Conservation (phyloP, 495 filamentous ascomycete species). For the Acidomyces sp. region DNA sequence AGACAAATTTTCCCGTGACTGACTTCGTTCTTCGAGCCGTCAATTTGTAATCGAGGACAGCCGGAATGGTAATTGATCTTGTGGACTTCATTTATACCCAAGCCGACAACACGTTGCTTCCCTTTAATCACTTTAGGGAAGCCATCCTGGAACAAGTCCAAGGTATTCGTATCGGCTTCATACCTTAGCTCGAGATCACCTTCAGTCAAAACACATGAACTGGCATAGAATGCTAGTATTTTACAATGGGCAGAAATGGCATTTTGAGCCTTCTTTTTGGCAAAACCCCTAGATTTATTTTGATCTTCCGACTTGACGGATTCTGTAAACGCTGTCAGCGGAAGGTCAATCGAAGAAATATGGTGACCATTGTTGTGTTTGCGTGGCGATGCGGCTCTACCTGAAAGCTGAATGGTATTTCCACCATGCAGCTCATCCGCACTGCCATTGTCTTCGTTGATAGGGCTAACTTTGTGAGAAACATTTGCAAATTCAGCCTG, state of each 20-base stretch:
- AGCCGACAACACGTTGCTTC: neutral
- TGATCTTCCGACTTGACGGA: too few species aligned
- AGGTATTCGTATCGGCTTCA: neutral
- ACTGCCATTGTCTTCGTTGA: neutral
- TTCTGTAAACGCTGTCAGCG: too few species aligned
- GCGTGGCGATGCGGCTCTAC: too few species aligned
- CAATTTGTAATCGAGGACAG: neutral
- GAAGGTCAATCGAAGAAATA: too few species aligned
- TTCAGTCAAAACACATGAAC: neutral
- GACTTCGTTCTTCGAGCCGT: neutral
- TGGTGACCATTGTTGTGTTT: too few species aligned
- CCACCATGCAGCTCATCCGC: neutral
- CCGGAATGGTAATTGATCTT: neutral
- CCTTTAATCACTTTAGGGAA: neutral
- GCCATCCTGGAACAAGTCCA: neutral
- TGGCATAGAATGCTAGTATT: constrained; percentile 5
- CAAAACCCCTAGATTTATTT: too few species aligned
- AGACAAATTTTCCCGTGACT: constrained; percentile 11
- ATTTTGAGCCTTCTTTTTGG: too few species aligned
- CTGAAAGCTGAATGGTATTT: neutral
- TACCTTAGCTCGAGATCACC: neutral
- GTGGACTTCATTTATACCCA: constrained; percentile 3
- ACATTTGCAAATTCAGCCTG: neutral
- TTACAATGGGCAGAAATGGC: too few species aligned
- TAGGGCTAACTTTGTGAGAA: neutral